Base-by-base conservation (phyloP, 495 filamentous ascomycete genomes). In the Lentithecium fluviatile region DNA sequence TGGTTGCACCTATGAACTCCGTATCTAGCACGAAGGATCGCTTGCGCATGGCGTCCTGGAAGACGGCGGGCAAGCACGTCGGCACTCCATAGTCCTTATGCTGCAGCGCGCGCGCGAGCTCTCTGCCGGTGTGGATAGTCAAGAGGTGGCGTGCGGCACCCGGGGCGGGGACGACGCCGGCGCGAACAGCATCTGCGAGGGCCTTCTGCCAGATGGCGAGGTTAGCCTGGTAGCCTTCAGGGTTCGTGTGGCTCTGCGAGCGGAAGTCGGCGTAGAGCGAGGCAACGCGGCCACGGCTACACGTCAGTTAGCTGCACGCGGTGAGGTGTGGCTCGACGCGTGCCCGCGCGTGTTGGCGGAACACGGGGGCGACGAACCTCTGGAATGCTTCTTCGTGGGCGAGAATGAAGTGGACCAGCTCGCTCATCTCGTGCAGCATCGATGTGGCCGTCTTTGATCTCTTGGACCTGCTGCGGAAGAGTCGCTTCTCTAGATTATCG, bases 251-350 rank as follows among this genome's bases (percentile, higher is more conserved):
- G 59, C 81, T 82, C 62, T 93, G 91, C 36, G 80, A 71, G 3
- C 83, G 77, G 74, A 98, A 97, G 73, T 97, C 95, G 56, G 92
- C 96, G 76, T 96, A 98, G 51, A 98, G 84, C 13, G 92, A 92
- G 6, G 91, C 87, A 4, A 97, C 84, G 40, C 94, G 91, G 60
- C 86, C 83, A 75, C 88, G 94, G 60, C 73, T 76, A 46, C 17
- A 23, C 12, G 45, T 37, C 37, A 45, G 34, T 49, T 62, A 65
- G 66, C 45, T 17, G 29, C 29, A 32, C 29, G 29, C 29, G n/a
- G 45, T 45, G 45, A 52, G 20, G 58, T 51, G 56, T 12, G 20
- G 43, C n/a, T n/a, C n/a, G n/a, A n/a, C n/a, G n/a, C n/a, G n/a
- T n/a, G n/a, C n/a, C n/a, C n/a, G n/a, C n/a, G n/a, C n/a, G 19